Conservation (phyloP, 2,329 filamentous ascomycete genomes). For the Aureobasidium subglaciale region DNA sequence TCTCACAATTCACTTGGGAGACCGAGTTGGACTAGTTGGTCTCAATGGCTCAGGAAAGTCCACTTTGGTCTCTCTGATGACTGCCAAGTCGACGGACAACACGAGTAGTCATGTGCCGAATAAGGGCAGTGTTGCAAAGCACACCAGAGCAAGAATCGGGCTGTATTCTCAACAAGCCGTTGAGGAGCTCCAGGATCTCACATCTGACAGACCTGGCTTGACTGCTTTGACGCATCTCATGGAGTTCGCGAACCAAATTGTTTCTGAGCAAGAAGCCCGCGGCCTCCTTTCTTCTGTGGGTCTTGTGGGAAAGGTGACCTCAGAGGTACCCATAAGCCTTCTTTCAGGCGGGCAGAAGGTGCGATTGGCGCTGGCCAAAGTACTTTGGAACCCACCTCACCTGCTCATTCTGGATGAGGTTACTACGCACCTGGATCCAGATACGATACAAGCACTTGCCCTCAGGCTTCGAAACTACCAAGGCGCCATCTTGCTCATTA, state of each 20-base stretch:
- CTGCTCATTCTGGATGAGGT: conserved; percentile 72
- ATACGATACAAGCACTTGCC: conserved; percentile 67
- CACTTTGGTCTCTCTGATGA: conserved; percentile 65
- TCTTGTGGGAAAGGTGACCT: conserved; percentile 61
- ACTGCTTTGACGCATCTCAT: conserved; percentile 61
- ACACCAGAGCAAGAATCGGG: conserved; percentile 57
- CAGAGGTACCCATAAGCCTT: conserved; percentile 64
- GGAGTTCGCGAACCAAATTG: conserved; percentile 25
- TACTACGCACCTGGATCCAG: conserved; percentile 77
- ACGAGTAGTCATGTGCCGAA: conserved; percentile 35
- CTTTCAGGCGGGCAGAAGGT: conserved; percentile 72
- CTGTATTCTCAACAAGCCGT: conserved; percentile 79
- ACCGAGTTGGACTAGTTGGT: conserved; percentile 67
- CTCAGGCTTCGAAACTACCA: conserved; percentile 60
- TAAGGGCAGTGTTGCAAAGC: conserved; percentile 54
- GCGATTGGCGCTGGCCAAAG: conserved; percentile 56
- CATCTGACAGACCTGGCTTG: conserved; percentile 43
- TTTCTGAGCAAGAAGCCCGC: conserved; percentile 62
- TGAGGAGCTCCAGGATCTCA: conserved; percentile 56
- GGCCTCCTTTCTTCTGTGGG: conserved; percentile 62
- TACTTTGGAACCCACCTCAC: conserved; percentile 64
- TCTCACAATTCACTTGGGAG: conserved; percentile 64
- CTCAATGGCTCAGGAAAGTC: conserved; percentile 79
- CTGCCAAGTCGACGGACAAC: conserved; percentile 23
- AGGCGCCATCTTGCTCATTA: conserved; percentile 69